Conservation (phyloP, 148 eudicot genomes). For the Limonium bicolor region DNA sequence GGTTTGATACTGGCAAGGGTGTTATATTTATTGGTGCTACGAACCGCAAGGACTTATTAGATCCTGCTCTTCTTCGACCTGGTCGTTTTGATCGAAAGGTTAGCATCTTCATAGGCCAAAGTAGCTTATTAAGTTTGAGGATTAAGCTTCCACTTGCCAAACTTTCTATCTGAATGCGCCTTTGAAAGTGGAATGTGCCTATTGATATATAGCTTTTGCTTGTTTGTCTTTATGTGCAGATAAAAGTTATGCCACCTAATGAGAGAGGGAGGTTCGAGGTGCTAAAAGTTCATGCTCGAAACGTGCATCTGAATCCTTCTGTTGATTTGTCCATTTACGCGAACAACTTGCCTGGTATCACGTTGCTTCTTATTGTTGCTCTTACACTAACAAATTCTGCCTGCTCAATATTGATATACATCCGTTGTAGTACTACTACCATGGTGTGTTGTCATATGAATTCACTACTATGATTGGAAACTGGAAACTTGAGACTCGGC, state of each 20-base stretch:
- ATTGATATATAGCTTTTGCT: conserved; percentile 1
- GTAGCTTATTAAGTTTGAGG: no score
- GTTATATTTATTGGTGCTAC: conserved; percentile 95
- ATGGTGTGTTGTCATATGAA: no score
- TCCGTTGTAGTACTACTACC: no score
- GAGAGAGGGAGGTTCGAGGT: conserved; percentile 84
- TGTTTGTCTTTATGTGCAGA: conserved; percentile 18
- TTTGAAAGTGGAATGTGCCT: conserved; percentile 1
- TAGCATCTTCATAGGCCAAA: no score
- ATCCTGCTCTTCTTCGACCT: conserved; percentile 96
- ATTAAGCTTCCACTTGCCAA: no score
- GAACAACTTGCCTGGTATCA: conserved; percentile 70
- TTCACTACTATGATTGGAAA: no score
- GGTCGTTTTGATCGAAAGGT: conserved; percentile 99
- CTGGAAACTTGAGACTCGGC: no score
- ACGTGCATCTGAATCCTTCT: conserved; percentile 59
- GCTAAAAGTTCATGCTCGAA: conserved; percentile 77
- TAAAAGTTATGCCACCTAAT: conserved; percentile 74
- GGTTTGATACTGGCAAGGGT: conserved; percentile 97
- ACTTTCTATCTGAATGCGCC: no score
- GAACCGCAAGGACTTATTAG: conserved; percentile 80
- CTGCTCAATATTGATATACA: no score
- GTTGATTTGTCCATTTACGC: conserved; percentile 81
- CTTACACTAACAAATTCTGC: no score
- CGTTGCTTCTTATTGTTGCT: neutral